Base-by-base conservation (phyloP, 129 eudicot species). In the Helianthus annuus region DNA sequence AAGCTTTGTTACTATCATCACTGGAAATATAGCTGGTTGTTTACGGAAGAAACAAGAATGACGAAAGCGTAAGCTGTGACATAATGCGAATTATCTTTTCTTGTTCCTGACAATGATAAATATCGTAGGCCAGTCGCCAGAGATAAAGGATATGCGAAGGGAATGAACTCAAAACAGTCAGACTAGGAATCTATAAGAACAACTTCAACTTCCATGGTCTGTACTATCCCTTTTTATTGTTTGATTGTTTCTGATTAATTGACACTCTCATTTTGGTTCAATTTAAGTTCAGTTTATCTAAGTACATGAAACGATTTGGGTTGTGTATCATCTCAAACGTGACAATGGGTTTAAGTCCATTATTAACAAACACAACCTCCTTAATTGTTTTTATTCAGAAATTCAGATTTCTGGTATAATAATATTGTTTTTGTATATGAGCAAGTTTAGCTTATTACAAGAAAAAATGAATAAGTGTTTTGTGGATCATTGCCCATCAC, bases 131-230 rank as follows among this genome's bases (percentile, higher is more conserved):
- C 73, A 65, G 52, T 19, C 77, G 57, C 71, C 71, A 42, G 70
- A 7, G 53, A 70, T 22, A 15, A n/a, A 12, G 81, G 77, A 83
- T 79, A 79, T 79, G 56, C 74, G 77, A 75, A 61, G 65, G 57
- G 80, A 79, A 83, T 76, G 84, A 81, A 68, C 70, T 76, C 74
- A 53, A 71, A 67, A 66, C 74, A 56, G 66, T 76, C 74, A 53
- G 67, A 67, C 70, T 78, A 56, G 66, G 34, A 77, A 27, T 64
- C 68, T 78, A 71, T 71, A 78, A 44, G 29, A 70, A 29, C 24
- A 52, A 63, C 67, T 71, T 70, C 59, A 19, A 22, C 56, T 69
- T 77, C 51, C 76, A 19, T 60, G 46, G 71, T 74, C 32, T 27
- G 22, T 16, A 57, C 46, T 14, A 48, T 57, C 75, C 70, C 48